A percentile compares a stretch with the other conserved stretches of the same genome.
Conservation (phyloP, 306 rosid species). For the Vigna unguiculata region DNA sequence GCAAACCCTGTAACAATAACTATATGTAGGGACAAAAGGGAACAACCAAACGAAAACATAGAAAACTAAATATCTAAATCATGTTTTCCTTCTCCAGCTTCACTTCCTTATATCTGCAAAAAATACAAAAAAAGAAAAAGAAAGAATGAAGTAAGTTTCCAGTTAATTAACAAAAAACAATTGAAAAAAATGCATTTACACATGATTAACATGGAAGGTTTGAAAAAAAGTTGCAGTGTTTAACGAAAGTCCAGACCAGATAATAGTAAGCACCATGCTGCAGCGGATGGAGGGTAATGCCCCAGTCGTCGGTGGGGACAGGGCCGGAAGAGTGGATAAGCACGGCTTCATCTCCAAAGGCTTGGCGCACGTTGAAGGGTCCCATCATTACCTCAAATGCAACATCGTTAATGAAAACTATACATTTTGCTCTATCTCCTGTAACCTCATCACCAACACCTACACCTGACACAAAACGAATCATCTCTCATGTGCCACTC, state of each 20-base stretch:
- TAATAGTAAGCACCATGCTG: constrained; percentile 80
- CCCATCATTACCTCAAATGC: constrained; percentile 69
- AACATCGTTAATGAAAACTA: constrained; percentile 73
- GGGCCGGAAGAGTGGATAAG: constrained; percentile 75
- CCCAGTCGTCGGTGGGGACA: constrained; percentile 85
- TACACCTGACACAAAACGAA: constrained; percentile 57
- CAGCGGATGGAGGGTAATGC: constrained; percentile 76
- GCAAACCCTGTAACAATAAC: constrained; percentile 2
- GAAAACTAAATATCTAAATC: constrained; percentile 14
- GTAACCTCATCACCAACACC: constrained; percentile 55
- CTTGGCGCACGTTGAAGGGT: constrained; percentile 76
- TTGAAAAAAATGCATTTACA: background rate
- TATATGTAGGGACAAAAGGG: background rate
- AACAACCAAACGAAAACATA: constrained; percentile 9
- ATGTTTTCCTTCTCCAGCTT: constrained; percentile 25
- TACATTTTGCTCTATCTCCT: constrained; percentile 48
- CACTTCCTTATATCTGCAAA: constrained; percentile 59
- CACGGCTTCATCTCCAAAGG: constrained; percentile 73
- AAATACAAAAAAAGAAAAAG: background rate
- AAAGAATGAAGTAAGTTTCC: background rate
- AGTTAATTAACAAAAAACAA: background rate
- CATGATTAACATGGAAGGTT: background rate
- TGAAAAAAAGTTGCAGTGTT: background rate
- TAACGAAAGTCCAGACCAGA: constrained; percentile 52
- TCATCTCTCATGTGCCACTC: constrained; percentile 31